Conservation (phyloP, 805 yeast species). For the Naumovozyma castellii region DNA sequence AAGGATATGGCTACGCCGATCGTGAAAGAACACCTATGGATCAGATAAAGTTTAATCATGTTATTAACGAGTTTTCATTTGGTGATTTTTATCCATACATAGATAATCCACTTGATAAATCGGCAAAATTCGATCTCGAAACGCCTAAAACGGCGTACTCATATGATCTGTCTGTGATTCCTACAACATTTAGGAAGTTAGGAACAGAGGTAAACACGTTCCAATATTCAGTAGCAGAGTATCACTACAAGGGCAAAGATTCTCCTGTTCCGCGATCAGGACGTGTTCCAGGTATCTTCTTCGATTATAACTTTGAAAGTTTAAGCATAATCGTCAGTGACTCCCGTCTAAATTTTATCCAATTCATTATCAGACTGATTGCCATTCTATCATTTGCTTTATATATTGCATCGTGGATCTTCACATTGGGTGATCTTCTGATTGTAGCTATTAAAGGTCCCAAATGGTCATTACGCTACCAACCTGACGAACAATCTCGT, state of each 20-base stretch:
- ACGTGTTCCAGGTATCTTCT: conserved; percentile 65
- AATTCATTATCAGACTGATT: conserved; percentile 66
- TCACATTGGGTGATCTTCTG: conserved; percentile 46
- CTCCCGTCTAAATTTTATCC: conserved; percentile 62
- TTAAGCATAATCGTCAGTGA: conserved; percentile 63
- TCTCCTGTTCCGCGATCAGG: conserved; percentile 4
- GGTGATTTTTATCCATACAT: conserved; percentile 84
- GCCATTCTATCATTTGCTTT: conserved; percentile 79
- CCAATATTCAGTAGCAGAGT: conserved; percentile 69
- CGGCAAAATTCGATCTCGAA: conserved; percentile 45
- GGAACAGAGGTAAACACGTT: conserved; percentile 71
- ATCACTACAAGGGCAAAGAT: conserved; percentile 26
- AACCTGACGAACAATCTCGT: conserved; percentile 19
- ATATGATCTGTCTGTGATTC: conserved; percentile 73
- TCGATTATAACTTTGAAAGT: conserved; percentile 85
- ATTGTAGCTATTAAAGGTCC: conserved; percentile 48
- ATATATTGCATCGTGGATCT: conserved; percentile 58
- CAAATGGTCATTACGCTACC: conserved; percentile 35
- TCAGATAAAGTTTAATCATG: conserved; percentile 70
- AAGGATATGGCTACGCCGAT: conserved; percentile 55
- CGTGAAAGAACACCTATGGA: conserved; percentile 36
- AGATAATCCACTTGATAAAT: conserved; percentile 78
- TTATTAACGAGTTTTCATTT: conserved; percentile 76
- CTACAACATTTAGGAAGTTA: conserved; percentile 61
- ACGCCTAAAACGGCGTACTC: conserved; percentile 43